These are phyloP conservation scores for Rhynchosporium agropyri DNA, from an alignment of 2,329 filamentous ascomycete species.

Conservation along the genomic window DNA sequence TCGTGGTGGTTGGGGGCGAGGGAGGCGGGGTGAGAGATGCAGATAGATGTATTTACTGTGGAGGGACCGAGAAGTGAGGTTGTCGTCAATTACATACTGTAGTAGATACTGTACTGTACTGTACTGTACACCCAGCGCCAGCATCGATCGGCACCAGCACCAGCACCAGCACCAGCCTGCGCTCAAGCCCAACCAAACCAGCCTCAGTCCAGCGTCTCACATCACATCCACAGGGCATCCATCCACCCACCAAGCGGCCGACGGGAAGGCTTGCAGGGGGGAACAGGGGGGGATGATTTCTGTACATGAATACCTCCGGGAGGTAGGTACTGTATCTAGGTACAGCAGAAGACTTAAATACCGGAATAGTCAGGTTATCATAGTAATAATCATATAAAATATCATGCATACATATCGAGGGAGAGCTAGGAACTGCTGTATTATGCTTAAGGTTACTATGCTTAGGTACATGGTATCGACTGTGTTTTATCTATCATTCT, in stretches of 20 bases:
- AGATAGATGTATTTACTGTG: not conserved
- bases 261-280: conserved; percentile 2
- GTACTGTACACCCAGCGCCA: not conserved
- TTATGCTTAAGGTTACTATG: too few species aligned
- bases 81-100: conserved; percentile 1
- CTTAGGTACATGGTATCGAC: too few species aligned
- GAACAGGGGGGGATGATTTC: too few species aligned
- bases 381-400: too few species aligned
- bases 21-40: not conserved
- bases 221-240: not conserved
- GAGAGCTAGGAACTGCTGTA: too few species aligned
- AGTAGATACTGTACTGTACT: too few species aligned
- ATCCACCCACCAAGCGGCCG: not conserved
- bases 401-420: too few species aligned
- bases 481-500: too few species aligned
- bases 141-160: not conserved
- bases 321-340: not conserved
- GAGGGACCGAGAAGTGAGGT: not conserved
- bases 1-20: conserved; percentile 4
- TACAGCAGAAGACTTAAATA: too few species aligned
- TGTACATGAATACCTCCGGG: not conserved
- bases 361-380: too few species aligned
- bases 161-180: not conserved
- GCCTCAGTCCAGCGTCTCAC: conserved; percentile 11
- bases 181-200: conserved; percentile 4